phyloP scores from a whole-genome alignment of 345 rosid genomes.

The Firmiana major region DNA sequence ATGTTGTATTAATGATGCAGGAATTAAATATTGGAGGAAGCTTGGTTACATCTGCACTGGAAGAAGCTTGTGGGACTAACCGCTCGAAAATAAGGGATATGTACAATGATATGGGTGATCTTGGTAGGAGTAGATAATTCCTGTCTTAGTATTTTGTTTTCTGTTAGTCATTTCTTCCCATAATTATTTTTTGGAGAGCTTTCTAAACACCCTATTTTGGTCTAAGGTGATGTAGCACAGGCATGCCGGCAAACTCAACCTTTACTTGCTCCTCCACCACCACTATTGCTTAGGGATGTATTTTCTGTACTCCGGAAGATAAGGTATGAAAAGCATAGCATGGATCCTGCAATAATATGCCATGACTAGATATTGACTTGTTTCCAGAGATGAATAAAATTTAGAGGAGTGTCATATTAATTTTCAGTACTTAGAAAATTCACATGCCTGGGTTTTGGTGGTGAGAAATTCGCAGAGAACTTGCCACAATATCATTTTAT shows the following conservation, averaged over 20 bases:
- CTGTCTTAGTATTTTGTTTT: not conserved
- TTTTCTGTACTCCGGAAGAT: constrained; percentile 61
- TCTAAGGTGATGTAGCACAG: constrained; percentile 90
- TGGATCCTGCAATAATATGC: constrained; percentile 7
- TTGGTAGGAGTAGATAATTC: constrained; percentile 46
- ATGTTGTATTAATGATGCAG: constrained; percentile 35
- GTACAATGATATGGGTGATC: constrained; percentile 81
- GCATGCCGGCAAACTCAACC: constrained; percentile 76
- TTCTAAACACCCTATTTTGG: constrained; percentile 17
- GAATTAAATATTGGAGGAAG: constrained; percentile 86
- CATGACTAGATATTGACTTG: not conserved
- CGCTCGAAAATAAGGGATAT: constrained; percentile 66
- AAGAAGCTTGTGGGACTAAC: constrained; percentile 82
- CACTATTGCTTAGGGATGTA: constrained; percentile 66
- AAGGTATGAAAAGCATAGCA: constrained; percentile 45
- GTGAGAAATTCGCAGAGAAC: not conserved
- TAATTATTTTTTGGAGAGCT: not conserved
- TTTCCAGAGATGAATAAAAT: not conserved
- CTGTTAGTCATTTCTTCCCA: not conserved
- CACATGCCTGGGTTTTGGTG: not conserved
- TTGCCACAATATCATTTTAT: not conserved
- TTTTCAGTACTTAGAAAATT: not conserved
- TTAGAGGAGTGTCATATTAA: not conserved
- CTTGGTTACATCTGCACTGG: constrained; percentile 70
- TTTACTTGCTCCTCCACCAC: constrained; percentile 70